Evolutionary conservation across 345 rosid genomes (phyloP), one percentile per base, ranked within the genome.

Genomic region (Rhizophora apiculata): DNA sequence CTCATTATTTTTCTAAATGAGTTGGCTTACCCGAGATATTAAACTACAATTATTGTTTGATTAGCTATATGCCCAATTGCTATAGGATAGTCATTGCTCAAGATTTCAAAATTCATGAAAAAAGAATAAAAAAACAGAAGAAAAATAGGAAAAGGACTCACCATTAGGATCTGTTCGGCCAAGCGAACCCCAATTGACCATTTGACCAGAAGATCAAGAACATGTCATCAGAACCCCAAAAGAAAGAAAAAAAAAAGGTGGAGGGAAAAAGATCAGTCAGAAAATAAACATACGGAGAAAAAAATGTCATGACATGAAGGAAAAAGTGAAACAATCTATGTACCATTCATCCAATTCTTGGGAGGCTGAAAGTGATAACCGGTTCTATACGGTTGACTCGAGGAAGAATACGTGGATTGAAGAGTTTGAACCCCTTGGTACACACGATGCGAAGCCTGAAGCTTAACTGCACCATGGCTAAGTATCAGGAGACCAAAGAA

Each of bases 341-440:
- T 82, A 89, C 93, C 96, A 81, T 86, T 90, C 79, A 88, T 88
- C 93, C 96, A 90, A 55, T 90, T 88, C 74, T 80, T 82, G 2
- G 86, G 86, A 8, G 96, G 91, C 67, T 90, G 93, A 37, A 90
- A 90, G 75, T 90, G 93, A 53, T 68, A 90, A 54, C 77, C 86
- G 71, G 93, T 85, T 71, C 91, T 83, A 65, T 88, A 86, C 6
- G 89, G 89, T 67, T 88, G 93, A 26, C 46, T 73, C 49, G 60
- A 0, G n/a, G 59, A 2, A 9, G 78, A 6, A 60, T 76, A 31
- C 58, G 81, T 52, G 22, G 24, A 8, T 52, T 78, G 70, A 63
- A 36, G 29, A 55, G 53, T 62, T 64, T 76, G 78, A 54, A 77
- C 77, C 53, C 71, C 74, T 1, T 46, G 32, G 70, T 37, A 83